phyloP scores from a whole-genome alignment of 2,329 filamentous ascomycete species.

The Ophiostoma piceae region DNA sequence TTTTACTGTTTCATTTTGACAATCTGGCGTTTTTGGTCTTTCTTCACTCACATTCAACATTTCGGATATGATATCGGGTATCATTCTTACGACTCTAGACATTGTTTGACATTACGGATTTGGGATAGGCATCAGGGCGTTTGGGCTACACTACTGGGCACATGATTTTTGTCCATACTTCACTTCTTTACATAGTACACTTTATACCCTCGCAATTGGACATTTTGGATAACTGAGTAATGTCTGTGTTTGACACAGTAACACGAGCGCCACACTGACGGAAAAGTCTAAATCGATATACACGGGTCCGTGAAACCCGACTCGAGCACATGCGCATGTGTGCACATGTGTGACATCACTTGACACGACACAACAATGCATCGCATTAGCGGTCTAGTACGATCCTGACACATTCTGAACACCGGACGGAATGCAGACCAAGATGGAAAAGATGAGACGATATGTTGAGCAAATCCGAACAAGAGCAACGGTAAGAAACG shows the following conservation, averaged over 20 bases:
- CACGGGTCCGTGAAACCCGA: neutral
- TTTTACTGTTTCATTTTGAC: neutral
- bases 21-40: neutral
- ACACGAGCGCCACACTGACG: neutral
- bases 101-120: neutral
- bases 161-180: neutral
- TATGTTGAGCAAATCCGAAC: neutral
- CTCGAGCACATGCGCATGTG: neutral
- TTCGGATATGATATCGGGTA: neutral
- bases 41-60: neutral
- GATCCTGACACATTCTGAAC: neutral
- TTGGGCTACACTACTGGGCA: neutral
- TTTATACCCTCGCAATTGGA: conserved; percentile 13
- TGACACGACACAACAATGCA: neutral
- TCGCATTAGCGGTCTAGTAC: neutral
- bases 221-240: neutral
- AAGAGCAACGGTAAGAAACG: neutral
- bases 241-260: neutral
- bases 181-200: conserved; percentile 12
- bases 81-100: conserved; percentile 5
- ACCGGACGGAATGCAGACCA: neutral
- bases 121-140: conserved; percentile 2
- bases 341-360: neutral
- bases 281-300: neutral
- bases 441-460: neutral